Evolutionary conservation across 495 filamentous ascomycete species (phyloP), one percentile per base, ranked within the genome.

Genomic region (Hyphodiscus hymeniophilus): DNA sequence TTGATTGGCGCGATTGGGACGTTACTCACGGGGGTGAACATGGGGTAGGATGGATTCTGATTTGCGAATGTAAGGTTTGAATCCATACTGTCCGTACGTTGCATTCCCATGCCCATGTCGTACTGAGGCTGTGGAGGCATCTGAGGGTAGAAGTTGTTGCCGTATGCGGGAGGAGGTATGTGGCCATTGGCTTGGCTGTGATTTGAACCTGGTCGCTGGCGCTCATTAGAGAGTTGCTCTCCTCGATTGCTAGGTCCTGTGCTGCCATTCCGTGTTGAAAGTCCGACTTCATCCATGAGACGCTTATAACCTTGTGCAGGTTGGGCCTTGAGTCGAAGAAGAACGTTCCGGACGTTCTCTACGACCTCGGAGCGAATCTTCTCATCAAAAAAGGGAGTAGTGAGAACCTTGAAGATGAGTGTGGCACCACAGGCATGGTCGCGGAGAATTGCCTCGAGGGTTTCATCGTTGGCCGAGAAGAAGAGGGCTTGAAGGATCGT

Each of bases 301-400:
- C 92, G 86, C 73, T 97, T 97, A 67, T 98, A 98, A 32, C 92
- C 92, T 65, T 98, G 94, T 40, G 84, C 83, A 38, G 92, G 88
- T 48, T 91, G 84, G 5, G 87, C 90, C 67, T 98, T 98, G 54
- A 97, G 77, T 52, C 84, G 84, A 35, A 87, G 72, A 34, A 98
- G 74, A 43, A 96, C 90, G 62, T 82, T 85, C 51, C 89, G 85
- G 24, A 98, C 87, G 43, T 88, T 94, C 63, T 94, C 86, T 1
- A 92, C 79, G 33, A 95, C 88, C 51, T 95, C 85, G 23, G 75
- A 71, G 28, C 92, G 82, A 66, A 94, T 87, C 15, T 73, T 81
- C 59, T 98, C 94, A 52, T 98, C 94, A 53, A 96, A 91, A 80
- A 94, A 97, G 1, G 94, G 92, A 10, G 92, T 97, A 3, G 92